Evolutionary conservation across 2,329 filamentous ascomycete genomes (phyloP).

Genomic region (Penicillium hordei): DNA sequence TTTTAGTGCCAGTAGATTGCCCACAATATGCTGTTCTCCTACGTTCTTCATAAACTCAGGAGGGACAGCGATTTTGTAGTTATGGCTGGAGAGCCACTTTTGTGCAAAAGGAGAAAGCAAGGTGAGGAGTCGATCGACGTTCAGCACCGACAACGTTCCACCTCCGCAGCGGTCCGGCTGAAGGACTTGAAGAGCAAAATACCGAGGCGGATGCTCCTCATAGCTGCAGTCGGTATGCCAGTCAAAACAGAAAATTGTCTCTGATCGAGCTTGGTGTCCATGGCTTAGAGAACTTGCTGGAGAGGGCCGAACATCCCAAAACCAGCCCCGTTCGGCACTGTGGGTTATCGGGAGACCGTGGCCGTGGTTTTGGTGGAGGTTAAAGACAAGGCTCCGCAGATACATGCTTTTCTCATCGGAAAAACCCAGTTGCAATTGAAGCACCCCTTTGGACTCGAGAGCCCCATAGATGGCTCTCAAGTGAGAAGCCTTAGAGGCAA

Average conservation of each 20-base stretch:
- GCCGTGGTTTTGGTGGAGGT: constrained; percentile 34
- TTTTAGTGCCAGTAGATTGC: too few relatives aligned
- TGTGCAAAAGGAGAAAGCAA: constrained; percentile 28
- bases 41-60: constrained; percentile 33
- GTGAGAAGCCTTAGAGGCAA: background rate
- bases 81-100: constrained; percentile 23
- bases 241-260: constrained; percentile 45
- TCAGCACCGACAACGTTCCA: constrained; percentile 43
- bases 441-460: background rate
- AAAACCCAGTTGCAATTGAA: background rate
- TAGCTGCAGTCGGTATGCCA: constrained; percentile 51
- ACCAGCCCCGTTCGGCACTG: constrained; percentile 45
- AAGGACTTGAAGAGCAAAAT: constrained; percentile 46
- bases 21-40: too few relatives aligned
- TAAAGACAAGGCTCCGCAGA: constrained; percentile 34
- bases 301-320: constrained; percentile 45
- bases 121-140: constrained; percentile 29
- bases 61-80: constrained; percentile 37
- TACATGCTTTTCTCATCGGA: constrained; percentile 37
- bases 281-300: constrained; percentile 31
- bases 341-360: constrained; percentile 45
- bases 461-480: background rate
- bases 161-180: constrained; percentile 44
- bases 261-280: constrained; percentile 40
- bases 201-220: constrained; percentile 38